Evolutionary conservation across 371 early-diverging fungal species (phyloP).

Genomic region (Mucor piriformis): DNA sequence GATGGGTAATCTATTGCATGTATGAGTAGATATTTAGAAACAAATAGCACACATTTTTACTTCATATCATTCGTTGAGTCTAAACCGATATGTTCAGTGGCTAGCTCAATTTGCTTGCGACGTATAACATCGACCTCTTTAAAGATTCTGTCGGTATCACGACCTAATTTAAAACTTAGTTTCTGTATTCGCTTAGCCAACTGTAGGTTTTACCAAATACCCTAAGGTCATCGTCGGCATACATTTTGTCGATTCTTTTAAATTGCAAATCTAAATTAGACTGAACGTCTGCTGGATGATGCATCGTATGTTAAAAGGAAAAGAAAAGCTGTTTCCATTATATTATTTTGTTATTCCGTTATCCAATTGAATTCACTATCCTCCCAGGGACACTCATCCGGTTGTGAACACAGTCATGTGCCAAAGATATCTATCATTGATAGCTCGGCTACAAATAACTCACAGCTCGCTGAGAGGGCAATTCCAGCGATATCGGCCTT

Average conservation of each 20-base stretch:
- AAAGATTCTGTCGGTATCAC: constrained; percentile 18
- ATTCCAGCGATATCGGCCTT: too few species aligned
- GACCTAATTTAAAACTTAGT: constrained; percentile 6
- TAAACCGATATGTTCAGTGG: constrained; percentile 22
- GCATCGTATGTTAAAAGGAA: neutral
- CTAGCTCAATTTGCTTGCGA: constrained; percentile 26
- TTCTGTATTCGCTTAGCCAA: too few species aligned
- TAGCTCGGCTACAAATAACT: too few species aligned
- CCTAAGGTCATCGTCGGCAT: constrained; percentile 14
- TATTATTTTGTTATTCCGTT: neutral
- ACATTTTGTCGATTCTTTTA: constrained; percentile 10
- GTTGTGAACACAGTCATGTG: too few species aligned
- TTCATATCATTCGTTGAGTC: constrained; percentile 18
- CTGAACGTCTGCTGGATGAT: constrained; percentile 7
- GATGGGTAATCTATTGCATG: too few species aligned
- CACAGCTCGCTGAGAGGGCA: too few species aligned
- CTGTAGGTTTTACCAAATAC: constrained; percentile 31
- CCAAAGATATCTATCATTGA: too few species aligned
- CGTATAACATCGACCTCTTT: constrained; percentile 24
- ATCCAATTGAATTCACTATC: too few species aligned
- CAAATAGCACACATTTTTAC: constrained; percentile 2
- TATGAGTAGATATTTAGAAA: neutral
- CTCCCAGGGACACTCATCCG: too few species aligned
- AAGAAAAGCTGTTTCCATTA: neutral
- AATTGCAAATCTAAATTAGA: constrained; percentile 9